Conservation (phyloP, 441 rosid species). For the Sinapis alba region DNA sequence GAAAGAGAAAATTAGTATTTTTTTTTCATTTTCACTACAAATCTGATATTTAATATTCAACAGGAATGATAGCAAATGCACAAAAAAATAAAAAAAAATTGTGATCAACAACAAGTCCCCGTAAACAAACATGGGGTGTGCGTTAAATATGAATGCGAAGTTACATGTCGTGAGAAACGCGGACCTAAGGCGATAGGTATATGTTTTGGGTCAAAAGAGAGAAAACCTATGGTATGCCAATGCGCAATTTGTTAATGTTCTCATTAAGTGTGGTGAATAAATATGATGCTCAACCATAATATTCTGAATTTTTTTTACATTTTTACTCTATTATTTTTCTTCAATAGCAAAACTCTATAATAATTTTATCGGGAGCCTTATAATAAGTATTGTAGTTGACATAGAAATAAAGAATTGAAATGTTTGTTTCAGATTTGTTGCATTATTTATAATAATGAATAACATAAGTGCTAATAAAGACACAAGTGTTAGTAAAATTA, state of each 20-base stretch:
- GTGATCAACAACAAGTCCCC: background rate
- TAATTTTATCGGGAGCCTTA: background rate
- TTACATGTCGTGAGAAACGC: background rate
- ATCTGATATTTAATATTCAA: too few relatives aligned
- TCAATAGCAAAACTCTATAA: too few relatives aligned
- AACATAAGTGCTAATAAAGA: too few relatives aligned
- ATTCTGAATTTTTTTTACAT: background rate
- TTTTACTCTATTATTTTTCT: too few relatives aligned
- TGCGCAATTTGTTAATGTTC: background rate
- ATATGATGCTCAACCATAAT: background rate
- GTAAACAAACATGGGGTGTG: background rate
- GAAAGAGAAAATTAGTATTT: background rate
- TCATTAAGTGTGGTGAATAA: background rate
- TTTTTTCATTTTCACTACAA: background rate
- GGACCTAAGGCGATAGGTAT: background rate
- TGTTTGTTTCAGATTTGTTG: background rate
- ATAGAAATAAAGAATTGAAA: background rate
- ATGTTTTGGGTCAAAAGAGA: background rate
- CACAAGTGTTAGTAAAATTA: too few relatives aligned
- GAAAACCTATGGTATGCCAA: background rate
- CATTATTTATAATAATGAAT: too few relatives aligned
- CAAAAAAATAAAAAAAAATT: background rate
- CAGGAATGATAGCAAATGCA: background rate
- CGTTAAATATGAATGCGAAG: background rate
- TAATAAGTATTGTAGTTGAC: background rate